Base-by-base conservation (phyloP, 345 rosid genomes). In the Populus deltoides region DNA sequence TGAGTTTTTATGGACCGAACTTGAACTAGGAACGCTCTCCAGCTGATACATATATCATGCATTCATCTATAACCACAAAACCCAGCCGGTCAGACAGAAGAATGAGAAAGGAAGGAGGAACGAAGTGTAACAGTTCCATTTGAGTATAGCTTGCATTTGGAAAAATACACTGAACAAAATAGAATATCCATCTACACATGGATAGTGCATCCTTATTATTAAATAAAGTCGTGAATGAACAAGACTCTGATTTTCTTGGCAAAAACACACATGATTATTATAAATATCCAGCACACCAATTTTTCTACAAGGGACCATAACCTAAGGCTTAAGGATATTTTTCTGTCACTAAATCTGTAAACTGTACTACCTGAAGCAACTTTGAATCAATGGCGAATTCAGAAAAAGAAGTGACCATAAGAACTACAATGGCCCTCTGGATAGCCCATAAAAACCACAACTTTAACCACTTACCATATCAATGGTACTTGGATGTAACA, bases 41-140 rank as follows among this genome's bases (percentile, higher is more conserved):
- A 84, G 83, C 61, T 85, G 88, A 85, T 83, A 89, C 90, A 89
- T 84, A 70, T 76, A 79, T 75, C 80, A 86, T 41, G 13, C 13
- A 41, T 81, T 84, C 82, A 87, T 75, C 91, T 88, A 71, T n/a
- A 75, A 33, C 38, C 61, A 76, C 49, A 36, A 82, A 65, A 76
- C 17, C 25, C 51, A 17, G n/a, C 39, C 79, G 74, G 31, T 59
- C 70, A 79, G 73, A 9, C 29, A 43, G 22, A 75, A 49, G 53
- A 12, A 13, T 27, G 24, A 45, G 29, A 35, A 25, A n/a, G 12
- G 13, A 29, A 73, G 17, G 12, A 65, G 68, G 29, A 63, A 39
- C 62, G 35, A 0, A 55, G 27, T 22, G 27, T 59, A 35, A 13
- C 8, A 31, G 15, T 63, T 24, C n/a, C 8, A 16, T 24, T 57